Evolutionary conservation across 768 basidiomycete species (phyloP), one percentile per base, ranked within the genome.

Genomic region (Melanogaster broomeanus): DNA sequence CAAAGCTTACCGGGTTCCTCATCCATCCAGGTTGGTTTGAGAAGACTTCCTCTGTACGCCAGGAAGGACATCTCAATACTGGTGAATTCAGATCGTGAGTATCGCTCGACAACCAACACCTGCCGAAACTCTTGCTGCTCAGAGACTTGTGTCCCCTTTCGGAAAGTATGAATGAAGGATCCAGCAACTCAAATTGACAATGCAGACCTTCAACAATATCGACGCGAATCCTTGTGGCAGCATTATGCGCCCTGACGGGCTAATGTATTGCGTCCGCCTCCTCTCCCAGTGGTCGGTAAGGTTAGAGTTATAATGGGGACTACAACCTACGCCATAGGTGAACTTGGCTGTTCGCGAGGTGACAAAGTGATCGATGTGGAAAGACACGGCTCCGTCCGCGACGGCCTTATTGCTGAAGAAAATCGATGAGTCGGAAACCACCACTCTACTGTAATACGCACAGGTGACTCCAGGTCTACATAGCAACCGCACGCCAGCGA

Each of bases 381-480:
- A 73, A 11, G 62, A 67, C 4, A 72, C 57, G 0, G 72, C 77
- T 0, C 81, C 80, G 54, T 81, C 77, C 1, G 81, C 78, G 13
- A 82, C 78, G 0, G 78, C 81, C 65, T 71, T 80, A 43, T 67
- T 69, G 3, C 75, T 76, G 43, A 8, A 45, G 11, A 25, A 6
- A 22, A 21, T 27, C 2, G 13, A 24, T 38, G 33, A 66, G 45
- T 12, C 45, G 2, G 1, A 31, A 27, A 24, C 4, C 9, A 16
- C n/a, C 25, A 27, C 8, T 6, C 13, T 27, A 16, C 0, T 19
- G 21, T 0, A 3, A 41, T 4, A 54, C 77, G n/a, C 61, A 82
- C 82, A 75, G 69, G 51, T 78, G 75, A 35, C 71, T 73, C 45
- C 72, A 3, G 82, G 82, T 15, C 80, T 71, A 44, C 72, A 70